These are phyloP conservation scores for Chaetomium strumarium DNA, from an alignment of 2,329 filamentous ascomycete genomes.

Conservation along the genomic window DNA sequence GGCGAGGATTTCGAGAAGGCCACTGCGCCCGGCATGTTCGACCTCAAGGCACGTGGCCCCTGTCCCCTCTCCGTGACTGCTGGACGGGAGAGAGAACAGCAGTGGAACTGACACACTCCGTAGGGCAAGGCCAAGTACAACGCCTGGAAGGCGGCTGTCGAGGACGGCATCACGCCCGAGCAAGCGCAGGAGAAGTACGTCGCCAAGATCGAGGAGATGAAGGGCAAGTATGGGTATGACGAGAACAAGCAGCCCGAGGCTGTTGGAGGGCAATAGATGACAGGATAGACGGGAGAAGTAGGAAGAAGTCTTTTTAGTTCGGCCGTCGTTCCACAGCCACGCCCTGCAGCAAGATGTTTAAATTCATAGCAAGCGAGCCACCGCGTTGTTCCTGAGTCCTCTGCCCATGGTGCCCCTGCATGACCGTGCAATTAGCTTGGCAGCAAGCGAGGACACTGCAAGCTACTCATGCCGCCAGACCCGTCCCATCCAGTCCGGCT, in stretches of 20 bases:
- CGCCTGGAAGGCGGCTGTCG: conserved; percentile 68
- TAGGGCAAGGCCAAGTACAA: conserved; percentile 76
- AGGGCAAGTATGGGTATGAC: conserved; percentile 63
- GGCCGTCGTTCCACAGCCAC: background rate
- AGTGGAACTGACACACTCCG: conserved; percentile 2
- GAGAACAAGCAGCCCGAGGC: conserved; percentile 57
- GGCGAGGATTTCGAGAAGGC: conserved; percentile 54
- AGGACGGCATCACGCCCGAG: conserved; percentile 54
- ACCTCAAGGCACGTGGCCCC: conserved; percentile 48
- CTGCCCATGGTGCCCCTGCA: no score
- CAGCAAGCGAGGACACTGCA: background rate
- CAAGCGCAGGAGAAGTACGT: conserved; percentile 75
- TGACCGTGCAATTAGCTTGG: background rate
- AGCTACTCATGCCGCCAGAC: conserved; percentile 31
- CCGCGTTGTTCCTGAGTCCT: conserved; percentile 2
- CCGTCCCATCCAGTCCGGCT: conserved; percentile 56
- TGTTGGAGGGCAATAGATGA: conserved; percentile 33
- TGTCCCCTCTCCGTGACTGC: background rate
- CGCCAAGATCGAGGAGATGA: conserved; percentile 63
- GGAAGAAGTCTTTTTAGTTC: background rate
- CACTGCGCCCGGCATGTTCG: conserved; percentile 59
- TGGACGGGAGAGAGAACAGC: background rate
- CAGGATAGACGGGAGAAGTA: background rate
- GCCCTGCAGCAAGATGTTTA: background rate
- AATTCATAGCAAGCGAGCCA: conserved; percentile 6